Evolutionary conservation across 495 filamentous ascomycete species (phyloP).

Genomic region (Achaetomiella virescens): DNA sequence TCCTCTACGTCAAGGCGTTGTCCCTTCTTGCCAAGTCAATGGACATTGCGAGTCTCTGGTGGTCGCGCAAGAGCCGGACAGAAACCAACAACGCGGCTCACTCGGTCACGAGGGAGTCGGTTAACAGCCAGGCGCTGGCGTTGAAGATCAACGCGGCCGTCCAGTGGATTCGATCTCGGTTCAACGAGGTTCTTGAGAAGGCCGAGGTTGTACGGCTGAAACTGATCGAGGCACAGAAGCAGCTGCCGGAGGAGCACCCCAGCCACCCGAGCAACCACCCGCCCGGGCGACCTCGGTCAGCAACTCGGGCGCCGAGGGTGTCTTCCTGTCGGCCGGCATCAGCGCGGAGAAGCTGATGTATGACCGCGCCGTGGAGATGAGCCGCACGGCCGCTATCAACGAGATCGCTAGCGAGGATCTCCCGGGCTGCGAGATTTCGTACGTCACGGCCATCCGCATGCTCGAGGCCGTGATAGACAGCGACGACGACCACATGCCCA

Average conservation of each 20-base stretch:
- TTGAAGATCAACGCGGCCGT: slow-evolving; percentile 85
- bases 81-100: slow-evolving; percentile 47
- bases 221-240: slow-evolving; percentile 78
- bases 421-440: slow-evolving; percentile 82
- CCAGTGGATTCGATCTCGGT: slow-evolving; percentile 87
- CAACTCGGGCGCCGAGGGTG: slow-evolving; percentile 51
- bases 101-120: slow-evolving; percentile 37
- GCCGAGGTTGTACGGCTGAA: slow-evolving; percentile 84
- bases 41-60: slow-evolving; percentile 93
- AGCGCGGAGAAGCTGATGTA: slow-evolving; percentile 98
- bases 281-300: slow-evolving; percentile 40
- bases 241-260: slow-evolving; percentile 76
- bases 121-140: slow-evolving; percentile 50
- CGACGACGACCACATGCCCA: slow-evolving; percentile 61
- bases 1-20: slow-evolving; percentile 91
- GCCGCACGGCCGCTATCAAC: slow-evolving; percentile 84
- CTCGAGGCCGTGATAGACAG: slow-evolving; percentile 87
- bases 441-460: slow-evolving; percentile 86
- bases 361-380: slow-evolving; percentile 95
- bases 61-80: slow-evolving; percentile 68
- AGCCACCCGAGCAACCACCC: slow-evolving; percentile 73
- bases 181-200: slow-evolving; percentile 96
- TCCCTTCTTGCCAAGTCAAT: slow-evolving; percentile 87
- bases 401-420: slow-evolving; percentile 91
- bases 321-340: slow-evolving; percentile 60